Base-by-base conservation (phyloP, 768 basidiomycete species). In the Psilocybe cubensis region DNA sequence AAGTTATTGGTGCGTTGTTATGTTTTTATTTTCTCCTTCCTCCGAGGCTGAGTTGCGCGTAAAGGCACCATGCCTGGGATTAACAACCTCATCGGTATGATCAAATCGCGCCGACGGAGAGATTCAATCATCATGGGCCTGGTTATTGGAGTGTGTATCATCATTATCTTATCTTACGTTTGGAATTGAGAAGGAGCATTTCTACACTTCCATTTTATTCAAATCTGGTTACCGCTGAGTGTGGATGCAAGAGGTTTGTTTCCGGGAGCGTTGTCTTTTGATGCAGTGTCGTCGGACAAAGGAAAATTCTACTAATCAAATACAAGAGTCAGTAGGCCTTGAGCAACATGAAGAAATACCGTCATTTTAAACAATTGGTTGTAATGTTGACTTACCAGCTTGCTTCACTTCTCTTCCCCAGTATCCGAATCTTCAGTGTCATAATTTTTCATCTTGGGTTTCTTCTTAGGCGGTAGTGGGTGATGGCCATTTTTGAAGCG, bases 21-120 rank as follows among this genome's bases (percentile, higher is more conserved):
- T 53, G 40, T 23, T 18, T 44, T 24, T 10, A 4, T 38, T 14
- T 27, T 31, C 4, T 12, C 31, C 14, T 28, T 50, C 21, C 5
- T 47, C n/a, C 45, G 33, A 44, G 46, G n/a, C 42, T 61, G 11
- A 55, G 31, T 38, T 43, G 11, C 18, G 48, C 44, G 28, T n/a
- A 28, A 56, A 95, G 93, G 80, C 66, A 87, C 91, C 5, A 89
- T 98, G 72, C 97, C 97, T n/a, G 96, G 96, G 2, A 88, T 99
- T 63, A 95, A 94, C 74, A 92, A 89, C 58, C 73, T 98, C 41
- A 77, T 98, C 31, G 82, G 82, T 1, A 95, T 98, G 92, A 98
- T 99, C 71, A 92, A 92, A 70, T 87, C 92, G 12, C 83, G 96
- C 43, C 83, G 96, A 64, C 80, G 96, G 58, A 78, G 95, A 67